Evolutionary conservation across 2,329 filamentous ascomycete species (phyloP).

Genomic region (Trichoderma sp.): DNA sequence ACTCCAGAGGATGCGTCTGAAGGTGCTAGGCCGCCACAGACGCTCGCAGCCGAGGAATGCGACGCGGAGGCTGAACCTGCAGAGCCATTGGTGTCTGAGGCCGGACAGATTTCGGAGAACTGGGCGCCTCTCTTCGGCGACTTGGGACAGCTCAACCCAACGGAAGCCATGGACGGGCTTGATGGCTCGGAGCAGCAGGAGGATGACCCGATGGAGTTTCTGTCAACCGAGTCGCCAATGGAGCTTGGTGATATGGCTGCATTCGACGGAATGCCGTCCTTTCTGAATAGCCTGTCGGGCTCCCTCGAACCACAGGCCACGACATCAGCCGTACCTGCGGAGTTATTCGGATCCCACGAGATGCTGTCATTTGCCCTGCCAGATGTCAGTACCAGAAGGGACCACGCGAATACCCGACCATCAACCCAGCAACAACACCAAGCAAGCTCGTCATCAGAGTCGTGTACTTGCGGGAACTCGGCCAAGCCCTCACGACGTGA

Average conservation of each 20-base stretch:
- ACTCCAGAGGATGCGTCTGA: neutral
- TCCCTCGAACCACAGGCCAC: neutral
- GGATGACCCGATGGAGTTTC: neutral
- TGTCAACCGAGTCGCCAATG: slow-evolving; percentile 11
- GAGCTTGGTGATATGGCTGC: slow-evolving; percentile 8
- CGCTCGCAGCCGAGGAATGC: neutral
- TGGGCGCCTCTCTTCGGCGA: neutral
- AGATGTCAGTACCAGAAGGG: too few species aligned
- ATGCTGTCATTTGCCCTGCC: neutral
- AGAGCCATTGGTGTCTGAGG: neutral
- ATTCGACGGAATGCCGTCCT: neutral
- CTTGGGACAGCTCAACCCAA: neutral
- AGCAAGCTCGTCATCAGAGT: neutral
- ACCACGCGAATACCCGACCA: neutral
- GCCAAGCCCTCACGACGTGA: neutral
- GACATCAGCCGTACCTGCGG: neutral
- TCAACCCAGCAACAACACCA: neutral
- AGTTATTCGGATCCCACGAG: neutral
- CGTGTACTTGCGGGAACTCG: neutral
- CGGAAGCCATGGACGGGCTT: neutral
- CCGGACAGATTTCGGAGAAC: neutral
- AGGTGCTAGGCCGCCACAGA: neutral
- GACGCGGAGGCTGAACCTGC: neutral
- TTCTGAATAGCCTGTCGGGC: neutral
- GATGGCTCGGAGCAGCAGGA: neutral